A percentile compares a stretch with the other conserved stretches of the same genome.
Conservation (phyloP, 768 basidiomycete genomes). For the Lactifluus hygrophoroides region DNA sequence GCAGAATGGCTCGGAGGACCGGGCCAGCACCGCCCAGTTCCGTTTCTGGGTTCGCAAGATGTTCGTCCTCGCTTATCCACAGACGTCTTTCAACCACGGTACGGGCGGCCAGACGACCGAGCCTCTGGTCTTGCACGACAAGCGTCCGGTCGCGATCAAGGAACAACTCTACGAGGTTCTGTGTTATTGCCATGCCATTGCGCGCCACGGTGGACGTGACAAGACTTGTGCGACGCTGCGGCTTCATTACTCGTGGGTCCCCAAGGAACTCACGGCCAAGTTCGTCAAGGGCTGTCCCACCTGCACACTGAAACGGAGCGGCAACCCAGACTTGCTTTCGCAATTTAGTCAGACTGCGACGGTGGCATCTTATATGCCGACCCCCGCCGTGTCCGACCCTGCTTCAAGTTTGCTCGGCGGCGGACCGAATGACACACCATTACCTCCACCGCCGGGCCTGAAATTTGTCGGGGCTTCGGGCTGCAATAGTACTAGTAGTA, state of each 20-base stretch:
- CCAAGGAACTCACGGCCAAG: slow-evolving; percentile 71
- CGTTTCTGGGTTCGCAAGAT: slow-evolving; percentile 22
- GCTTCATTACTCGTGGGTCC: slow-evolving; percentile 71
- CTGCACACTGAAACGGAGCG: slow-evolving; percentile 44
- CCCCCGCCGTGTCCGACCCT: background rate
- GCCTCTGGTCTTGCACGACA: slow-evolving; percentile 60
- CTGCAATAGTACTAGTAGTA: background rate
- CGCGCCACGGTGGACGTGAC: slow-evolving; percentile 70
- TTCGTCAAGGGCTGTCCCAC: slow-evolving; percentile 78
- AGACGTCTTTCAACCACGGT: slow-evolving; percentile 11
- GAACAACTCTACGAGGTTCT: slow-evolving; percentile 75
- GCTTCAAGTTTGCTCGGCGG: background rate
- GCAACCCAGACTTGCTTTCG: slow-evolving; percentile 23
- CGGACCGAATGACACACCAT: slow-evolving; percentile 10
- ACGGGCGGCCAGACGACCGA: background rate
- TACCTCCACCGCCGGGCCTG: slow-evolving; percentile 1
- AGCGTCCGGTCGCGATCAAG: slow-evolving; percentile 63
- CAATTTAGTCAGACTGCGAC: slow-evolving; percentile 1
- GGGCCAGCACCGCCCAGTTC: slow-evolving; percentile 18
- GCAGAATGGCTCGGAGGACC: slow-evolving; percentile 14
- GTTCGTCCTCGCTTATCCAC: slow-evolving; percentile 19
- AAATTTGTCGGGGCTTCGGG: background rate
- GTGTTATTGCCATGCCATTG: slow-evolving; percentile 58
- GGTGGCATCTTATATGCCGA: background rate
- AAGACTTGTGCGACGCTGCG: slow-evolving; percentile 62